These are phyloP conservation scores for Euphrasia arctica DNA, from an alignment of 305 asterid genomes.

Conservation along the genomic window DNA sequence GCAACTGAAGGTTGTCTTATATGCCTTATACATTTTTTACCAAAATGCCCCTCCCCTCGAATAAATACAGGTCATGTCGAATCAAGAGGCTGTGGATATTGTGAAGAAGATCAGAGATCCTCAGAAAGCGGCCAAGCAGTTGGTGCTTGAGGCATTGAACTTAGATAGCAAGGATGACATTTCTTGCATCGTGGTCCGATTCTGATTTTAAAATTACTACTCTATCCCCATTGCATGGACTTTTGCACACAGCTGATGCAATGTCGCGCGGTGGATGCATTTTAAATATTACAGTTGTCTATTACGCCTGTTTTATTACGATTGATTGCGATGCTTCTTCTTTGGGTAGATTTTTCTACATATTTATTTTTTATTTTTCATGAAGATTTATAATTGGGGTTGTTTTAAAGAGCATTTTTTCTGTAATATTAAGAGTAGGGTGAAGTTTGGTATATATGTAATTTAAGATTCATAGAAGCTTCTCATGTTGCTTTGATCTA, in stretches of 20 bases:
- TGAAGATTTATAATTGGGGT: background rate
- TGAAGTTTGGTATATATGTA: background rate
- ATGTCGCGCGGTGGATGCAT: background rate
- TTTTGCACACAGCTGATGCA: conserved; percentile 20
- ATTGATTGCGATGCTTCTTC: background rate
- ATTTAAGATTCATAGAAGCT: background rate
- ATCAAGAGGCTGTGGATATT: conserved; percentile 82
- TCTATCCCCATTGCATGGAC: conserved; percentile 12
- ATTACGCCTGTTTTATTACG: background rate
- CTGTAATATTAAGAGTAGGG: background rate
- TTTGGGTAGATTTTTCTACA: background rate
- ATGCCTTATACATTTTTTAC: background rate
- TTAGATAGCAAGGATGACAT: conserved; percentile 90
- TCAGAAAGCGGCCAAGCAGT: conserved; percentile 75
- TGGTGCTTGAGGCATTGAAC: conserved; percentile 61
- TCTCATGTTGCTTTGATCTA: background rate
- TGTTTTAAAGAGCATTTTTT: background rate
- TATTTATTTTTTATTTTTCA: background rate
- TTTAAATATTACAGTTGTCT: background rate
- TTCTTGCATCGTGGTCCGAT: conserved; percentile 84
- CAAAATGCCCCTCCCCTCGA: background rate
- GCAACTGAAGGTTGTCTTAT: background rate
- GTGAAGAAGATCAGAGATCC: conserved; percentile 69
- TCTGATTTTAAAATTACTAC: conserved; percentile 29
- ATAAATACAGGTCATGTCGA: conserved; percentile 62